A percentile compares a stretch with the other conserved stretches of the same genome.
Evolutionary conservation across 2,329 filamentous ascomycete genomes (phyloP).

Genomic region (Pseudogymnoascus sp.): DNA sequence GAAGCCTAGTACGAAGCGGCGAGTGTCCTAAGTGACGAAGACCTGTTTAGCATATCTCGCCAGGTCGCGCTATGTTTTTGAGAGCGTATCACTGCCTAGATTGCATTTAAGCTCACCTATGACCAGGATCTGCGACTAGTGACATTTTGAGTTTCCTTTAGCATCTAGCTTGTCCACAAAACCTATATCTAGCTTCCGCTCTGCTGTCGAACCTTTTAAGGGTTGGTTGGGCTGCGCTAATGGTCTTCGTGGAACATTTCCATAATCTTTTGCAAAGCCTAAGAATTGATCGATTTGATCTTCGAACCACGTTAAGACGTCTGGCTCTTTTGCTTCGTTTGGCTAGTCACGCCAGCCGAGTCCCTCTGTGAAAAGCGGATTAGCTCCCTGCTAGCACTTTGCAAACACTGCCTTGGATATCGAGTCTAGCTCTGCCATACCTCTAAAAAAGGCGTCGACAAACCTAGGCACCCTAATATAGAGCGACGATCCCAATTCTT

Average conservation of each 20-base stretch:
- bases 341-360: not conserved
- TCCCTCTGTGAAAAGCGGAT: slow-evolving; percentile 26
- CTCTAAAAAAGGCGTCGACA: slow-evolving; percentile 28
- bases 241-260: not conserved
- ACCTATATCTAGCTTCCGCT: slow-evolving; percentile 29
- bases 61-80: slow-evolving; percentile 33
- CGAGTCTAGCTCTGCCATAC: slow-evolving; percentile 25
- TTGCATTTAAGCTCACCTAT: slow-evolving; percentile 40
- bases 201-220: slow-evolving; percentile 22
- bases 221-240: not conserved
- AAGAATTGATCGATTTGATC: not conserved
- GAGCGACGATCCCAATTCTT: slow-evolving; percentile 15
- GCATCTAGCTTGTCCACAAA: slow-evolving; percentile 27
- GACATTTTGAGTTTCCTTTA: slow-evolving; percentile 22
- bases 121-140: slow-evolving; percentile 37
- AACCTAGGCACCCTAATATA: slow-evolving; percentile 30
- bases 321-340: not conserved
- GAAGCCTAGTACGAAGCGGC: slow-evolving; percentile 40
- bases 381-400: slow-evolving; percentile 25
- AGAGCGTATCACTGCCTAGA: slow-evolving; percentile 30
- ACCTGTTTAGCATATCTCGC: slow-evolving; percentile 37
- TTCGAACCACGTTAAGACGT: not conserved
- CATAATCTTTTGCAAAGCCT: not conserved
- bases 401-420: slow-evolving; percentile 30
- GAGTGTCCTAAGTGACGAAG: slow-evolving; percentile 33